Base-by-base conservation (phyloP, 2,329 filamentous ascomycete species). In the Phialocephala sp. region DNA sequence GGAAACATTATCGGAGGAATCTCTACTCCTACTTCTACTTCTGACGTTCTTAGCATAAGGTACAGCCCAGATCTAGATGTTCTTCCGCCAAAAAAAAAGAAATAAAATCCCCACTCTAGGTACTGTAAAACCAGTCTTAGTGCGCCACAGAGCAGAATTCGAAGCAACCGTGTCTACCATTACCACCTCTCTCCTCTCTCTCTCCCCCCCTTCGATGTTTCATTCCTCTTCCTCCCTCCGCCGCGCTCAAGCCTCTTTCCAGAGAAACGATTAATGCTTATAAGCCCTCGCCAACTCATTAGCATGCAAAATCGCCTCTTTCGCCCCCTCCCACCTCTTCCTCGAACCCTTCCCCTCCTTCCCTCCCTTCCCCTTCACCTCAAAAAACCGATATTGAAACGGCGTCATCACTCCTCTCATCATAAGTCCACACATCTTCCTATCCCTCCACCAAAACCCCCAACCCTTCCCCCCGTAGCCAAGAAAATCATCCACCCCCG, bases 391-490 rank as follows among this genome's bases (percentile, higher is more conserved):
- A 69, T 77, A 80, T 18, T 77, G 75, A 57, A 80, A 77, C 3
- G 79, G 77, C 4, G 79, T 80, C 69, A 80, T 77, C 3, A 81
- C 74, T 0, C 79, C 80, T 2, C 75, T 72, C 62, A 79, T 78
- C 70, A 81, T 74, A 41, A 81, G 43, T 12, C 77, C 75, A 18
- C 73, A 39, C 59, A 61, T 8, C 35, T 41, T 61, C n/a, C n/a
- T 80, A 66, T 81, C 75, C 64, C 72, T 72, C 35, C 73, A 74
- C 79, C 79, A 81, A 45, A 80, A 80, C 52, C 73, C 72, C 81
- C 81, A 82, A 0, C 79, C 80, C 18, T 74, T 73, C 73, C 68
- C 75, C 1, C 79, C 79, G 74, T 79, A 81, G 0, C 79, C 77
- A 1, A 83, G 62, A 12, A 79, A 77, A 65, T 81, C 77, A 63